Conservation (phyloP, 2,329 filamentous ascomycete species). For the Fusarium multiceps region DNA sequence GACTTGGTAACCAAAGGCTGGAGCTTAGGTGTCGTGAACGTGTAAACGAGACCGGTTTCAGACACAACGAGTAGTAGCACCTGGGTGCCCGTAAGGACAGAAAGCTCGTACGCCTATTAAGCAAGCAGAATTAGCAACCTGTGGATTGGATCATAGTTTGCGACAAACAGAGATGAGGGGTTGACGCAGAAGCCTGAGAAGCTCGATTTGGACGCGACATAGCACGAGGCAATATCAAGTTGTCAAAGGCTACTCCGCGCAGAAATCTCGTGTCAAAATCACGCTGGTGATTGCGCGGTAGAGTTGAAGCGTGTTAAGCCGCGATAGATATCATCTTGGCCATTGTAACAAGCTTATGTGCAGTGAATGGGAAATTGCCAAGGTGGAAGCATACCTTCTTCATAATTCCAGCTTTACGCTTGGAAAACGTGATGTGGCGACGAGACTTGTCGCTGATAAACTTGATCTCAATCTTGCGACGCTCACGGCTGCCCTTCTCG, state of each 20-base stretch:
- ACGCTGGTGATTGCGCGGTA: not conserved
- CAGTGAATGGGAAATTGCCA: not conserved
- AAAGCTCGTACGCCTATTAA: constrained; percentile 90
- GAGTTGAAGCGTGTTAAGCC: not conserved
- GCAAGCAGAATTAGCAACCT: constrained; percentile 36
- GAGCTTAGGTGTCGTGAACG: constrained; percentile 97
- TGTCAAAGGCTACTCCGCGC: not conserved
- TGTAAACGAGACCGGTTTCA: constrained; percentile 97
- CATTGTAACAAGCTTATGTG: not conserved
- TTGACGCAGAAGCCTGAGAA: constrained; percentile 6
- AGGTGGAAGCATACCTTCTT: constrained; percentile 82
- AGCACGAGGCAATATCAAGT: not conserved
- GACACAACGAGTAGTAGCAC: constrained; percentile 96
- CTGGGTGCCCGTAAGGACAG: constrained; percentile 96
- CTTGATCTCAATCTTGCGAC: constrained; percentile 99
- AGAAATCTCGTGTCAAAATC: not conserved
- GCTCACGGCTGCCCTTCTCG: constrained; percentile 96
- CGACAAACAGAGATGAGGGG: not conserved
- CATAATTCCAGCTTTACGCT: constrained; percentile 99
- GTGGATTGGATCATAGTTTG: not conserved
- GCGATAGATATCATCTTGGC: not conserved
- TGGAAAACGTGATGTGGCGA: constrained; percentile 99
- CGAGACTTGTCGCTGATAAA: constrained; percentile 99
- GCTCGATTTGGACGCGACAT: constrained; percentile 23
- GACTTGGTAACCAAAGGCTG: constrained; percentile 98